These are phyloP conservation scores for Aurifilum marmelostoma DNA, from an alignment of 2,329 filamentous ascomycete species.

Conservation along the genomic window DNA sequence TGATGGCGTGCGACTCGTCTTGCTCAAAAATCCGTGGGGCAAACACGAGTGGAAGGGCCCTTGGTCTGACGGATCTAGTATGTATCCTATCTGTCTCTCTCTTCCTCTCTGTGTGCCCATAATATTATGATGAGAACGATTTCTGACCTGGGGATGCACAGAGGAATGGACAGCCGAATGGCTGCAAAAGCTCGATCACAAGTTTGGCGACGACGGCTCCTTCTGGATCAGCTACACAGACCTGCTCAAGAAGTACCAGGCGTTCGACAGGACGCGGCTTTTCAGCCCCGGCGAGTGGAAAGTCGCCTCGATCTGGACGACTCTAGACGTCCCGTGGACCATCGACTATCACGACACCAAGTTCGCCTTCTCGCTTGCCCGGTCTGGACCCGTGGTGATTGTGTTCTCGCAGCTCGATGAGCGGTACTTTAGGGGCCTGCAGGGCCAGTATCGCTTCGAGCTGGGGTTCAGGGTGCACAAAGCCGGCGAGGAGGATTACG, in stretches of 20 bases:
- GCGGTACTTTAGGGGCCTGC: slow-evolving; percentile 64
- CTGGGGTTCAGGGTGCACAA: slow-evolving; percentile 46
- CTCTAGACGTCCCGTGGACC: slow-evolving; percentile 65
- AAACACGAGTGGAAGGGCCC: slow-evolving; percentile 64
- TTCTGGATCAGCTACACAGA: slow-evolving; percentile 69
- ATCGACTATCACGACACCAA: slow-evolving; percentile 62
- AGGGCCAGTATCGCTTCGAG: slow-evolving; percentile 59
- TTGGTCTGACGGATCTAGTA: slow-evolving; percentile 45
- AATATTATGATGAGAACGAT: too few species aligned
- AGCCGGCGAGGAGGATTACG: slow-evolving; percentile 59
- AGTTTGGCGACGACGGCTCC: slow-evolving; percentile 64
- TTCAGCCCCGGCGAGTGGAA: slow-evolving; percentile 61
- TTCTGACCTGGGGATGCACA: neutral
- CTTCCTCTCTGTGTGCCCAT: slow-evolving; percentile 32
- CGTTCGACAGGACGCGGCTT: slow-evolving; percentile 64
- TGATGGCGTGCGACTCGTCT: slow-evolving; percentile 56
- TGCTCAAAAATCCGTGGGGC: slow-evolving; percentile 61
- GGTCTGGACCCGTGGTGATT: slow-evolving; percentile 60
- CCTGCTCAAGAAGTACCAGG: slow-evolving; percentile 63
- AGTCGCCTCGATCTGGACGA: slow-evolving; percentile 62
- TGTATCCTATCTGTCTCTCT: too few species aligned
- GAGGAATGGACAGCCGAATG: slow-evolving; percentile 65
- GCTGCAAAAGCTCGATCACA: slow-evolving; percentile 60
- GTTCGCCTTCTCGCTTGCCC: slow-evolving; percentile 60
- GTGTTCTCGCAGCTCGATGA: slow-evolving; percentile 65